A percentile compares a stretch with the other conserved stretches of the same genome.
Evolutionary conservation across 139 green algal species (phyloP).

Genomic region (Coelastrella sp.): DNA sequence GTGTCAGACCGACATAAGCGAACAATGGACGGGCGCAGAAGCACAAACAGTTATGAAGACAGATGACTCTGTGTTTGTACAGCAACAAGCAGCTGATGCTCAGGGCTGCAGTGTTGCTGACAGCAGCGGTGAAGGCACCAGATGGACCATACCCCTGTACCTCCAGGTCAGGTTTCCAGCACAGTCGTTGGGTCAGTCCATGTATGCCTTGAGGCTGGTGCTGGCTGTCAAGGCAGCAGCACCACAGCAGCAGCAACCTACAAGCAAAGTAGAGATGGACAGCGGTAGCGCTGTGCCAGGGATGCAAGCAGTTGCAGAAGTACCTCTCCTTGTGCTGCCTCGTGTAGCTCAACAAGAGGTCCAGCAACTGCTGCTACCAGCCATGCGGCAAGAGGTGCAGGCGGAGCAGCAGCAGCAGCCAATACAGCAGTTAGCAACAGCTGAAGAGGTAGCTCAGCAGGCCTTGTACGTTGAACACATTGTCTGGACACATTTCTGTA

Average conservation of each 20-base stretch:
- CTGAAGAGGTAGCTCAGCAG: neutral
- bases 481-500: neutral
- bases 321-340: slow-evolving; percentile 33
- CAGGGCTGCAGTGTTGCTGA: too few relatives aligned
- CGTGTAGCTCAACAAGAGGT: slow-evolving; percentile 38
- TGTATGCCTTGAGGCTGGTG: neutral
- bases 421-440: neutral
- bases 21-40: too few relatives aligned
- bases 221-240: neutral
- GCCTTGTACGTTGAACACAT: neutral
- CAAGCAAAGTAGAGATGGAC: neutral
- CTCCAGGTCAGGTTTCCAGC: neutral
- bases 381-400: slow-evolving; percentile 41
- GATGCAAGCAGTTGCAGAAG: neutral
- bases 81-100: slow-evolving; percentile 10
- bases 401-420: slow-evolving; percentile 13
- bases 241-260: neutral
- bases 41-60: too few relatives aligned
- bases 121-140: neutral
- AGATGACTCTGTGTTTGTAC: too few relatives aligned
- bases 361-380: slow-evolving; percentile 48
- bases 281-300: neutral
- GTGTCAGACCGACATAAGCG: neutral
- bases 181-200: too few relatives aligned
- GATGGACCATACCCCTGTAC: neutral